Evolutionary conservation across 768 basidiomycete genomes (phyloP).

Genomic region (Rhodosporidiobolus sp.): DNA sequence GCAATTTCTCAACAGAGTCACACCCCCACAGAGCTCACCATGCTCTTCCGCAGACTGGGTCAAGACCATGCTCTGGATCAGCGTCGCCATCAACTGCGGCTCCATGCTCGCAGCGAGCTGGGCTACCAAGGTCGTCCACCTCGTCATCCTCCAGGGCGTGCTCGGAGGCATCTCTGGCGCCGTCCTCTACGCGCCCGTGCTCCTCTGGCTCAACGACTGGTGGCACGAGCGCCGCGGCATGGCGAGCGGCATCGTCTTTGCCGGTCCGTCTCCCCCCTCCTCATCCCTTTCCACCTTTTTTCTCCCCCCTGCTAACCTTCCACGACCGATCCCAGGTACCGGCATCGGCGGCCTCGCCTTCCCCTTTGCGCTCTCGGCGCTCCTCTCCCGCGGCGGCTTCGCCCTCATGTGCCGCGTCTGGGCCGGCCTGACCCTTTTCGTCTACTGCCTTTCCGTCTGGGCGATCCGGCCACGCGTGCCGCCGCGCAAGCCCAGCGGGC

Average conservation of each 20-base stretch:
- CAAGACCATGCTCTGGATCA: slow-evolving; percentile 4
- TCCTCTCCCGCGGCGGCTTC: slow-evolving; percentile 28
- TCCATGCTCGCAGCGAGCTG: slow-evolving; percentile 26
- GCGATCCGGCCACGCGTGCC: slow-evolving; percentile 24
- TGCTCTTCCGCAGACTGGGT: too few relatives aligned
- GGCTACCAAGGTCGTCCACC: slow-evolving; percentile 29
- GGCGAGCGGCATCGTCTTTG: slow-evolving; percentile 26
- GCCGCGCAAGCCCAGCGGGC: neutral
- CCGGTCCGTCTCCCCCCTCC: neutral
- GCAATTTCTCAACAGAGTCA: too few relatives aligned
- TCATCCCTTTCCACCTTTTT: too few relatives aligned
- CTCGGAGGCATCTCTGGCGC: slow-evolving; percentile 21
- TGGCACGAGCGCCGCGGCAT: neutral
- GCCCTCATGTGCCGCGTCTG: slow-evolving; percentile 34
- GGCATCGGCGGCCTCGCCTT: slow-evolving; percentile 26
- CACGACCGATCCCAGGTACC: neutral
- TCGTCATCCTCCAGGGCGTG: slow-evolving; percentile 34
- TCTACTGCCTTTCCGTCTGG: slow-evolving; percentile 2
- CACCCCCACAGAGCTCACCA: too few relatives aligned
- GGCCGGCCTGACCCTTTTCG: slow-evolving; percentile 11
- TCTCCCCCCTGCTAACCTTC: too few relatives aligned
- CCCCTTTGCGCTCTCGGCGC: slow-evolving; percentile 15
- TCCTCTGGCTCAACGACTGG: slow-evolving; percentile 28
- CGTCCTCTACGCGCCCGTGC: slow-evolving; percentile 20
- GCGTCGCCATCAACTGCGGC: slow-evolving; percentile 4